Evolutionary conservation across 1,139 yeast species (phyloP), one percentile per base, ranked within the genome.

Genomic region (Pichiaceae sp.): DNA sequence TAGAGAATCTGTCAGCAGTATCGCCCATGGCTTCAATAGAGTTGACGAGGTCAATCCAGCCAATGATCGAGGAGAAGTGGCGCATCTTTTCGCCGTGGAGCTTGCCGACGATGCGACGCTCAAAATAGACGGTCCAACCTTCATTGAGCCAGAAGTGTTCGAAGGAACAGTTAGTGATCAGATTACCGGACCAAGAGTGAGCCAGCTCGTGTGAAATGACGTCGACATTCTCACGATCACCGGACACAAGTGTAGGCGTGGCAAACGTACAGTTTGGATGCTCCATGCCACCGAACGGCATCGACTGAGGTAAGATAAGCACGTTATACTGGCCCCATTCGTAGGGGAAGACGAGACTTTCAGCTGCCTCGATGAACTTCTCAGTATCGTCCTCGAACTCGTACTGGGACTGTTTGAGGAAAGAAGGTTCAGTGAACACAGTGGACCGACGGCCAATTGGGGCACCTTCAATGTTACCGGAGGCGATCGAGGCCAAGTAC

Each of bases 271-370:
- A 75, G 57, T 85, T 85, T 38, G 95, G 95, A 55, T 85, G 84
- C 62, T 87, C 96, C 96, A 87, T 87, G 38, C 96, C 96, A 43
- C 96, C 96, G 52, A 85, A 87, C 3, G 96, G 96, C 72, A 85
- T 86, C 4, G 89, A 74, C 38, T 76, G 71, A 3, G 95, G 95
- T 45, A 86, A 70, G 29, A 87, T 77, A 37, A 87, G 66, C 17
- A 86, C 83, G 53, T 86, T 91, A 59, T 82, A 87, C 33, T 77
- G 77, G 42, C 75, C 71, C 95, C 96, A 87, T 53, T 84, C 93
- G 57, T 87, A 87, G 2, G 76, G 73, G 54, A 80, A 85, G n/a
- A 85, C 78, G 40, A 87, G 67, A 29, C 68, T 61, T 55, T 84
- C 95, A 4, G 95, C 95, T n/a, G 84, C 71, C 50, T 73, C 61